Evolutionary conservation across 2,329 filamentous ascomycete genomes (phyloP).

Genomic region (Penicillium sp.): DNA sequence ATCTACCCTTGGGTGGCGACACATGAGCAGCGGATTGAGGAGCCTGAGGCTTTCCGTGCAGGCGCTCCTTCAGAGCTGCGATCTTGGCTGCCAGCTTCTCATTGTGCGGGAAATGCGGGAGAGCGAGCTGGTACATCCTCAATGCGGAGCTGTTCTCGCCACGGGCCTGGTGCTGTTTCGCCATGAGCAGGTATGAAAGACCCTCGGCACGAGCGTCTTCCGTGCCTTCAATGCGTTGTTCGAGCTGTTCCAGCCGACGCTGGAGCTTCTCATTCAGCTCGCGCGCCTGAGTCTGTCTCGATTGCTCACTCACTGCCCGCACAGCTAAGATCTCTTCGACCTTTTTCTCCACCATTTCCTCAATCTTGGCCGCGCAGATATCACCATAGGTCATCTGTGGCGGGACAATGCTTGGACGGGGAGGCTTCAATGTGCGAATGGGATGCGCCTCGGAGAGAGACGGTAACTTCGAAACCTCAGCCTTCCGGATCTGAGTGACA

Average conservation of each 20-base stretch:
- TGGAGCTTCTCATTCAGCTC: slow-evolving; percentile 78
- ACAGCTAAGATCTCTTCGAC: slow-evolving; percentile 85
- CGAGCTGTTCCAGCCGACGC: slow-evolving; percentile 77
- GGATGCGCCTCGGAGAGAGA: slow-evolving; percentile 41
- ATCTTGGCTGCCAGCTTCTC: slow-evolving; percentile 69
- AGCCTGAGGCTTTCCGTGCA: slow-evolving; percentile 38
- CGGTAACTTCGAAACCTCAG: slow-evolving; percentile 51
- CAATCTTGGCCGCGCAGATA: slow-evolving; percentile 74
- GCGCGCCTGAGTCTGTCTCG: slow-evolving; percentile 45
- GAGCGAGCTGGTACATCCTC: slow-evolving; percentile 81
- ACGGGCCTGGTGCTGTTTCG: slow-evolving; percentile 82
- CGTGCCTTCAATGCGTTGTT: slow-evolving; percentile 77
- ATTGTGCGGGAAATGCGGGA: slow-evolving; percentile 85
- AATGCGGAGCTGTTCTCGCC: slow-evolving; percentile 79
- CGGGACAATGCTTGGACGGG: slow-evolving; percentile 38
- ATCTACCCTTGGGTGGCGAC: slow-evolving; percentile 28
- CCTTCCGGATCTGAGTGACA: slow-evolving; percentile 41
- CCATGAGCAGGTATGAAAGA: slow-evolving; percentile 83
- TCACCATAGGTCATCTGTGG: slow-evolving; percentile 50
- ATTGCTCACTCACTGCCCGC: slow-evolving; percentile 64
- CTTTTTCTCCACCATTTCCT: slow-evolving; percentile 89
- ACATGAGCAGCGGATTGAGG: slow-evolving; percentile 21
- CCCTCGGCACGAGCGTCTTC: slow-evolving; percentile 81
- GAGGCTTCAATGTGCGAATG: slow-evolving; percentile 55
- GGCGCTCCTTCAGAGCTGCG: slow-evolving; percentile 55